Conservation (phyloP, 1,139 yeast species). For the Yamadazyma blattariae region DNA sequence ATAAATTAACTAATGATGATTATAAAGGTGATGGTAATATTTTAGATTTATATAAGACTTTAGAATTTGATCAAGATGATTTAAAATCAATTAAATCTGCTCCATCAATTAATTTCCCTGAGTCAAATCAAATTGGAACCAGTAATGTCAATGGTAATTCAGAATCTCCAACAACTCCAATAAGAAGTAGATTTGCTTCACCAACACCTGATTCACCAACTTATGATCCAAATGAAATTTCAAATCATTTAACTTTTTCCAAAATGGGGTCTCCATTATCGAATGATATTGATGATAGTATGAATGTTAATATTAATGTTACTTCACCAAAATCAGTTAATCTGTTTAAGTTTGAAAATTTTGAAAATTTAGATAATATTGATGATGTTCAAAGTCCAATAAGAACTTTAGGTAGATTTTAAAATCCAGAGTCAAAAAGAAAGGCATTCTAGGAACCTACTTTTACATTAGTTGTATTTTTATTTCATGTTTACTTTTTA, state of each 20-base stretch:
- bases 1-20: constrained; percentile 15
- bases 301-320: background rate
- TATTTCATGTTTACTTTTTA: too few species aligned
- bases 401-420: background rate
- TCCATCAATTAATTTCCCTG: constrained; percentile 19
- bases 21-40: constrained; percentile 35
- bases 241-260: too few species aligned
- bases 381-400: constrained; percentile 9
- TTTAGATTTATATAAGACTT: constrained; percentile 24
- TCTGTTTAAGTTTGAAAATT: constrained; percentile 5
- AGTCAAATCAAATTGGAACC: too few species aligned
- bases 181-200: constrained; percentile 1
- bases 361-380: constrained; percentile 8
- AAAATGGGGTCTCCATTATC: background rate
- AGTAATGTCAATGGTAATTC: too few species aligned
- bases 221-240: background rate
- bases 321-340: background rate
- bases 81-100: constrained; percentile 13
- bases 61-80: constrained; percentile 16
- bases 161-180: constrained; percentile 4
- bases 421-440: too few species aligned
- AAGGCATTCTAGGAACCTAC: too few species aligned
- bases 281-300: background rate
- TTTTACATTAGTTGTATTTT: too few species aligned
- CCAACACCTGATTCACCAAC: constrained; percentile 1